Evolutionary conservation across 2,329 filamentous ascomycete genomes (phyloP).

Genomic region (Colletotrichum musicola): DNA sequence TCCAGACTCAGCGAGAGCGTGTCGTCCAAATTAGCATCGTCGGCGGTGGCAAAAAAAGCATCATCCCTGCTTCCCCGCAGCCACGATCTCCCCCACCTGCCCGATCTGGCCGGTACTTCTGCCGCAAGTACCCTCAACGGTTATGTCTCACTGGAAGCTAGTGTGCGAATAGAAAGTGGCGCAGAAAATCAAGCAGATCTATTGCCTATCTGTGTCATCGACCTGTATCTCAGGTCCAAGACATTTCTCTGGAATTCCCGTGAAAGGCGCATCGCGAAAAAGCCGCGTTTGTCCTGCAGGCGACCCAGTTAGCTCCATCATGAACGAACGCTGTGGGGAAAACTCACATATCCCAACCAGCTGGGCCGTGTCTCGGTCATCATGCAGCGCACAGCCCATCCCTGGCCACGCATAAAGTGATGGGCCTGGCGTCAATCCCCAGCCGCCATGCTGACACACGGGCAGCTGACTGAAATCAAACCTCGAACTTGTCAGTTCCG

Average conservation of each 20-base stretch:
- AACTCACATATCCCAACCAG: constrained; percentile 26
- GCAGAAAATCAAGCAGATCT: background rate
- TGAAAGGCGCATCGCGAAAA: background rate
- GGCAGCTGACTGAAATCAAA: constrained; percentile 14
- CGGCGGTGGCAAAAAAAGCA: background rate
- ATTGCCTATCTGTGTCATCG: background rate
- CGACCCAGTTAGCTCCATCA: background rate
- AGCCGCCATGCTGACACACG: constrained; percentile 16
- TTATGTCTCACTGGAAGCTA: background rate
- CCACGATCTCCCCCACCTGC: constrained; percentile 18
- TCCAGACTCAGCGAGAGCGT: background rate
- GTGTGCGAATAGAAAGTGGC: background rate
- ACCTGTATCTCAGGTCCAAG: background rate
- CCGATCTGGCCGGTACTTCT: constrained; percentile 24
- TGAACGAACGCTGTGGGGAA: too few relatives aligned
- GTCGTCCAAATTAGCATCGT: constrained; percentile 21
- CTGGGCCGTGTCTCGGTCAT: constrained; percentile 14
- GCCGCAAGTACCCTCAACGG: background rate
- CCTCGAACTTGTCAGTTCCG: constrained; percentile 11
- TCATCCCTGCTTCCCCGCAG: constrained; percentile 16
- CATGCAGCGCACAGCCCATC: constrained; percentile 20
- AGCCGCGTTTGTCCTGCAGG: background rate
- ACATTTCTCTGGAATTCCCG: background rate
- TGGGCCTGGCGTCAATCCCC: constrained; percentile 18
- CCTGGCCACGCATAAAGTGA: constrained; percentile 13